phyloP scores from a whole-genome alignment of 257 asterid species.

The Cinchona pubescens region DNA sequence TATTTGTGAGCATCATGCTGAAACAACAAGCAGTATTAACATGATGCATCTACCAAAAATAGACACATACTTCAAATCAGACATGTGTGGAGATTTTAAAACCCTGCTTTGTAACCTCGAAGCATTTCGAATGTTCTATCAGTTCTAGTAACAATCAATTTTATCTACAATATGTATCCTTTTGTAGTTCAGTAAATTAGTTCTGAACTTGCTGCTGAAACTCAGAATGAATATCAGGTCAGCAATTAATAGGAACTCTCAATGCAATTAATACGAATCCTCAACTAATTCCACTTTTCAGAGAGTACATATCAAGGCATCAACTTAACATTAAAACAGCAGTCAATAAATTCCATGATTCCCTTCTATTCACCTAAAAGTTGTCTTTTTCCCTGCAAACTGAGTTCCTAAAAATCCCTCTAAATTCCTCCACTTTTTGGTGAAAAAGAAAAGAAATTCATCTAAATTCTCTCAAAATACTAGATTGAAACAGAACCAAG shows the following conservation, averaged over 20 bases:
- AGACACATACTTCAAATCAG: not conserved
- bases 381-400: not conserved
- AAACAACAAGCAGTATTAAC: constrained; percentile 7
- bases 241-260: not conserved
- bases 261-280: not conserved
- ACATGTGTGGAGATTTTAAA: not conserved
- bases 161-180: not conserved
- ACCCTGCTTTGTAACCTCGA: not conserved
- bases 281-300: not conserved
- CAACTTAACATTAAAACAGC: not conserved
- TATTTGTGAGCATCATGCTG: constrained; percentile 13
- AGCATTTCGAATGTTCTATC: not conserved
- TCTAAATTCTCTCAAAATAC: not conserved
- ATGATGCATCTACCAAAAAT: constrained; percentile 6
- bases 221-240: not conserved
- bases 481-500: not conserved
- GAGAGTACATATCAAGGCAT: not conserved
- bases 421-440: not conserved
- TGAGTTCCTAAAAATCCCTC: not conserved
- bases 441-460: not conserved
- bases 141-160: not conserved
- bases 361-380: not conserved
- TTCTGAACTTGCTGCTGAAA: not conserved
- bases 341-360: not conserved
- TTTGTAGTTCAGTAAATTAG: not conserved